Evolutionary conservation across 805 yeast genomes (phyloP), one percentile per base, ranked within the genome.

Genomic region (Ogataea trehaloabstinens): DNA sequence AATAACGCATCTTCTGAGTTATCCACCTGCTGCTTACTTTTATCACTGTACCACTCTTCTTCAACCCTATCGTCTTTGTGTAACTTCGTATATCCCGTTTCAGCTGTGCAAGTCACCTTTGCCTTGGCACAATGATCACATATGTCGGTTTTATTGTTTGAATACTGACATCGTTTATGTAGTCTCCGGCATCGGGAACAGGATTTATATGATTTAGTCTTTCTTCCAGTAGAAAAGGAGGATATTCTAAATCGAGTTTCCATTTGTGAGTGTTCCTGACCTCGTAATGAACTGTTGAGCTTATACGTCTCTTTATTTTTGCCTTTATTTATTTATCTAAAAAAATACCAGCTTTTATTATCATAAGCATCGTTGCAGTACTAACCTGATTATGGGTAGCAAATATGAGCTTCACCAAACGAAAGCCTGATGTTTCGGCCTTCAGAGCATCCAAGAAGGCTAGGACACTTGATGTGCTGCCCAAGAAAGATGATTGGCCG

Each of bases 101-200:
- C 25, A 12, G 12, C 25, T 10, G 15, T 41, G 20, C 58, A 52
- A 1, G 13, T 11, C 17, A 28, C 16, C 3, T 46, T 42, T 4
- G 42, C 28, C 15, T 39, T 43, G 12, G 28, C 19, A 22, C 59
- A 47, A 11, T 38, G 45, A 11, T 25, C 31, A 24, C 58, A 50
- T 5, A 36, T 29, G 4, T 30, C 19, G 10, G 47, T 37, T 10
- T 42, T 33, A 17, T 42, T 16, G 27, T 40, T 41, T 2, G 21
- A 25, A 21, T 27, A 44, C 24, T 25, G 40, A 37, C 64, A 59
- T 24, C 41, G 49, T 27, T 46, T 50, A 35, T 59, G 64, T 6
- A 43, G 29, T 25, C 43, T 48, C 27, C 56, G 43, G 30, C 64
- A 58, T 18, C 55, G 37, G 15, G 41, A 37, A 32, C 64, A 59